A percentile compares a stretch with the other conserved stretches of the same genome.
These are phyloP conservation scores for Coffea humblotiana DNA, from an alignment of 305 asterid genomes.

Conservation along the genomic window DNA sequence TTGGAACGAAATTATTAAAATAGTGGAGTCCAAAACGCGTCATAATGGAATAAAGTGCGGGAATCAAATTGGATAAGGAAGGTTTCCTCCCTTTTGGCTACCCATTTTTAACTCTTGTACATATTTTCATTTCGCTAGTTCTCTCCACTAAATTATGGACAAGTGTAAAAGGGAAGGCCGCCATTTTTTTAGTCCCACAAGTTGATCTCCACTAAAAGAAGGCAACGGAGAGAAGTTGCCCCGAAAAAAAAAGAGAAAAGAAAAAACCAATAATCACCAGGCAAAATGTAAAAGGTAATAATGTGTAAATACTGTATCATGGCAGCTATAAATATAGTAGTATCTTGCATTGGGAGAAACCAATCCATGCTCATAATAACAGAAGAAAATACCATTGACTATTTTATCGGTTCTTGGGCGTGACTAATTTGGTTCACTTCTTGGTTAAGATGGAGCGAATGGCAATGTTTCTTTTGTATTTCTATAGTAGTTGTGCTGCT, in stretches of 20 bases:
- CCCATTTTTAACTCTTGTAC: not conserved
- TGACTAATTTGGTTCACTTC: not conserved
- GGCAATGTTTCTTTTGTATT: conserved; percentile 30
- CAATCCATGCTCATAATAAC: not conserved
- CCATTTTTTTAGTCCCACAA: conserved; percentile 22
- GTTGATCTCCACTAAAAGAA: conserved; percentile 17
- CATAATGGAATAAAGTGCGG: conserved; percentile 14
- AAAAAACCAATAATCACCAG: not conserved
- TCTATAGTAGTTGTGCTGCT: conserved; percentile 13
- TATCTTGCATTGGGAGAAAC: not conserved
- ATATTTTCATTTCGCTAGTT: not conserved
- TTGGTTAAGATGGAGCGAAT: conserved; percentile 7
- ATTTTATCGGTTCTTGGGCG: not conserved
- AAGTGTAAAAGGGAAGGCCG: conserved; percentile 1
- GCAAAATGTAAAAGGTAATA: not conserved
- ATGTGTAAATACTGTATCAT: not conserved
- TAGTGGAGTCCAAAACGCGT: conserved; percentile 8
- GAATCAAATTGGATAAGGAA: conserved; percentile 6
- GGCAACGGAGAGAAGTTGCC: not conserved
- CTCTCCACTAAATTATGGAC: conserved; percentile 6
- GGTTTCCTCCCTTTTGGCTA: not conserved
- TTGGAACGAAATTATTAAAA: not conserved
- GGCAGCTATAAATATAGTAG: conserved; percentile 16
- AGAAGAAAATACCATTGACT: not conserved
- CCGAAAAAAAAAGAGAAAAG: not conserved